phyloP scores from a whole-genome alignment of 2,329 filamentous ascomycete genomes.

The Penicillium oxalicum region DNA sequence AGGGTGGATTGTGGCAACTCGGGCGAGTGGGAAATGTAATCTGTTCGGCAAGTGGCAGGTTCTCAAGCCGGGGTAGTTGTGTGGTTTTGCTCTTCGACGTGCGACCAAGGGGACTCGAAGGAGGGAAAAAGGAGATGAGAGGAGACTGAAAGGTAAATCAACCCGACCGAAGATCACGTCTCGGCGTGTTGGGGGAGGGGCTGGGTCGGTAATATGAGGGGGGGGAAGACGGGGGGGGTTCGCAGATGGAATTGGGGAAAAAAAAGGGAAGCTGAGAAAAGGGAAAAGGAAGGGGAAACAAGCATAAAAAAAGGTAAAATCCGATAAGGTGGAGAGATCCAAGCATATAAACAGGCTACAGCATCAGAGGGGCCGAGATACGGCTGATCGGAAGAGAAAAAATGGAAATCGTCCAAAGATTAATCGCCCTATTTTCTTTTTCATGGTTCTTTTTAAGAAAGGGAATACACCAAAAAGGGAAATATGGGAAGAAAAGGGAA shows the following conservation, averaged over 20 bases:
- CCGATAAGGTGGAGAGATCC: slow-evolving; percentile 13
- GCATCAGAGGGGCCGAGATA: slow-evolving; percentile 14
- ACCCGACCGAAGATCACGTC: not conserved
- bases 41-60: too few species aligned
- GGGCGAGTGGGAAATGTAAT: too few species aligned
- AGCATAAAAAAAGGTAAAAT: slow-evolving; percentile 9
- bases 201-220: not conserved
- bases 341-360: slow-evolving; percentile 16
- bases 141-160: not conserved
- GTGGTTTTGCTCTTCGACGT: not conserved
- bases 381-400: slow-evolving; percentile 9
- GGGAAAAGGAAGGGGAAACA: slow-evolving; percentile 5
- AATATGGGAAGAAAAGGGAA: too few species aligned
- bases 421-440: too few species aligned
- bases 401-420: slow-evolving; percentile 2
- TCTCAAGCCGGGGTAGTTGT: too few species aligned
- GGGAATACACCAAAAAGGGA: too few species aligned
- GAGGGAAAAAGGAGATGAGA: too few species aligned
- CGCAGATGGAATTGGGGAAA: slow-evolving; percentile 3
- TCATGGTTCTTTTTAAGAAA: too few species aligned
- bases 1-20: too few species aligned
- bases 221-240: not conserved
- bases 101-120: too few species aligned
- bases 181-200: not conserved
- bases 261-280: not conserved